phyloP scores from a whole-genome alignment of 768 basidiomycete species.

The Lentinula sp. region DNA sequence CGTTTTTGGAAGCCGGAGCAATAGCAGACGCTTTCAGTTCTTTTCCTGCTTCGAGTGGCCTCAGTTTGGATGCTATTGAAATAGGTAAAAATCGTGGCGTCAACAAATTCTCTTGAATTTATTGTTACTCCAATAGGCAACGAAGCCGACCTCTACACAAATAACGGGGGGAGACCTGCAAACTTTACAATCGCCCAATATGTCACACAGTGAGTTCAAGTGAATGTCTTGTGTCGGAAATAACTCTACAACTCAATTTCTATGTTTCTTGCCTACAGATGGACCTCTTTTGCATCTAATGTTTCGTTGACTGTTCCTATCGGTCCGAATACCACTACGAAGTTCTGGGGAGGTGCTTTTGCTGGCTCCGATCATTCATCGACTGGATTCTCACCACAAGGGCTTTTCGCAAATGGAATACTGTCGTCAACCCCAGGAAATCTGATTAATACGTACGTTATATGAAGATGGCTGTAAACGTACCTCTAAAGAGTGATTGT shows the following conservation, averaged over 20 bases:
- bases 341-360: conserved; percentile 45
- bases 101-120: background rate
- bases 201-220: conserved; percentile 37
- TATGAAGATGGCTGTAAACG: background rate
- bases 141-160: conserved; percentile 50
- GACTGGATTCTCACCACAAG: conserved; percentile 55
- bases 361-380: conserved; percentile 36
- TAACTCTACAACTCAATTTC: background rate
- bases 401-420: conserved; percentile 47
- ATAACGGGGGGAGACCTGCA: conserved; percentile 35
- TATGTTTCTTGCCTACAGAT: conserved; percentile 26
- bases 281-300: conserved; percentile 46
- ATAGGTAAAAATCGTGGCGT: conserved; percentile 21
- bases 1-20: conserved; percentile 39
- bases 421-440: conserved; percentile 40
- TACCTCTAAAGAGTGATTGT: background rate
- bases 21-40: conserved; percentile 45
- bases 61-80: conserved; percentile 52
- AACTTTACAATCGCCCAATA: conserved; percentile 39
- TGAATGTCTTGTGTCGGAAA: background rate
- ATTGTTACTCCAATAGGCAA: conserved; percentile 26
- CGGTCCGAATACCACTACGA: conserved; percentile 28
- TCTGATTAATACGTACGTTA: conserved; percentile 46
- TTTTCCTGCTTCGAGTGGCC: conserved; percentile 30
- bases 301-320: conserved; percentile 36